Percentiles rank a stretch among this genome's conserved stretches.
Evolutionary conservation across 2,329 filamentous ascomycete species (phyloP).

Genomic region (Epichloe bromicola): DNA sequence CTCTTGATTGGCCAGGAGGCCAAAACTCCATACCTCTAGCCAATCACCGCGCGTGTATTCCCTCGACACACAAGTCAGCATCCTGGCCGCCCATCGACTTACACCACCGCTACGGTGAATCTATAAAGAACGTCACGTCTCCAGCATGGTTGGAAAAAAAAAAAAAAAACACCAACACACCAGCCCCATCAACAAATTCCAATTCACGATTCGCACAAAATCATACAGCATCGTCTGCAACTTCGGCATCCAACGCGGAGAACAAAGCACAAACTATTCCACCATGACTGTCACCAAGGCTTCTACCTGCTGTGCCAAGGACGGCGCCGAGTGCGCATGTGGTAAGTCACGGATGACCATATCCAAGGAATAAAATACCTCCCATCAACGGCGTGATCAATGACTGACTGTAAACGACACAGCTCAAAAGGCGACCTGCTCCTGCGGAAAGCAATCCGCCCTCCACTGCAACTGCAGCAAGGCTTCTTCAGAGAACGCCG

Average conservation of each 20-base stretch:
- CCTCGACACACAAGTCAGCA: background rate
- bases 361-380: background rate
- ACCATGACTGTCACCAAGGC: slow-evolving; percentile 25
- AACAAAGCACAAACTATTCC: slow-evolving; percentile 1
- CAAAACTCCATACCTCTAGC: background rate
- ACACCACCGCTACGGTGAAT: background rate
- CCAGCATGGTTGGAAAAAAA: background rate
- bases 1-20: background rate
- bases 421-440: slow-evolving; percentile 62
- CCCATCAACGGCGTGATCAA: too few relatives aligned
- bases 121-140: background rate
- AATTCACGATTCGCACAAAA: background rate
- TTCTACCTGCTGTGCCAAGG: slow-evolving; percentile 45
- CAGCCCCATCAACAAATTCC: background rate
- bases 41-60: slow-evolving; percentile 1
- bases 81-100: background rate
- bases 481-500: slow-evolving; percentile 59
- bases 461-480: slow-evolving; percentile 79
- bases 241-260: background rate
- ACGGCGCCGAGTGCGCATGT: slow-evolving; percentile 39
- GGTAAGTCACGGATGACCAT: slow-evolving; percentile 29
- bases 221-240: background rate
- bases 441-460: slow-evolving; percentile 78
- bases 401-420: background rate
- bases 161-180: too few relatives aligned